These are phyloP conservation scores for Paraphoma chrysanthemicola DNA, from an alignment of 2,329 filamentous ascomycete genomes.

Conservation along the genomic window DNA sequence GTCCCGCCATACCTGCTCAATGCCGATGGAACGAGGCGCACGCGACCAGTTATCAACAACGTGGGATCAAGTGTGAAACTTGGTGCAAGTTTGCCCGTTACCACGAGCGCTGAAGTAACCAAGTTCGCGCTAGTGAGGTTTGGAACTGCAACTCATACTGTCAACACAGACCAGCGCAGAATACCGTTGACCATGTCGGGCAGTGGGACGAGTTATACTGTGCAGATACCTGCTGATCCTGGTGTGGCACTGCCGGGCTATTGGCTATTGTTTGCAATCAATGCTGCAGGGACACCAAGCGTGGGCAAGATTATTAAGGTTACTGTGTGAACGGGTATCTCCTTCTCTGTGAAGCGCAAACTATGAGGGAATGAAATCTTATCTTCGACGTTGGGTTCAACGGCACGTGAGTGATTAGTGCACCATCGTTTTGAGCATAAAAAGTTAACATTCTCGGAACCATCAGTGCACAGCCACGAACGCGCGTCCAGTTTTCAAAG, in stretches of 20 bases:
- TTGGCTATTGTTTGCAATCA: slow-evolving; percentile 63
- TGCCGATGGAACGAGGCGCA: slow-evolving; percentile 49
- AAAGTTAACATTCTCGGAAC: no score
- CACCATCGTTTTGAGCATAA: no score
- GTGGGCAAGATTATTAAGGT: background rate
- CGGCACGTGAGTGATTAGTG: no score
- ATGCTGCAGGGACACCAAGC: slow-evolving; percentile 56
- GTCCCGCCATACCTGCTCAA: slow-evolving; percentile 64
- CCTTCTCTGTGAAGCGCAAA: background rate
- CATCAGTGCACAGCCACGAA: no score
- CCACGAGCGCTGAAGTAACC: slow-evolving; percentile 29
- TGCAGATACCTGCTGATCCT: slow-evolving; percentile 55
- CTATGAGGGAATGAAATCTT: background rate
- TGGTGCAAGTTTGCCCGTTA: slow-evolving; percentile 40
- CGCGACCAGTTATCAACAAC: slow-evolving; percentile 53
- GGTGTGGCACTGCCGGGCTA: slow-evolving; percentile 61
- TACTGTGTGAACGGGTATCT: background rate
- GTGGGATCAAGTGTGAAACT: slow-evolving; percentile 39
- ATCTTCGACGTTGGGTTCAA: background rate
- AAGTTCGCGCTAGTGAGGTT: slow-evolving; percentile 57
- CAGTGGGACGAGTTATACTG: slow-evolving; percentile 46
- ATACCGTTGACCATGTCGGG: slow-evolving; percentile 51
- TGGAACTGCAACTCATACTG: slow-evolving; percentile 60
- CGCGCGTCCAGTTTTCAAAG: no score
- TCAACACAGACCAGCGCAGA: slow-evolving; percentile 66